Evolutionary conservation across 2,329 filamentous ascomycete species (phyloP), one percentile per base, ranked within the genome.

Genomic region (Xylaria sp.): DNA sequence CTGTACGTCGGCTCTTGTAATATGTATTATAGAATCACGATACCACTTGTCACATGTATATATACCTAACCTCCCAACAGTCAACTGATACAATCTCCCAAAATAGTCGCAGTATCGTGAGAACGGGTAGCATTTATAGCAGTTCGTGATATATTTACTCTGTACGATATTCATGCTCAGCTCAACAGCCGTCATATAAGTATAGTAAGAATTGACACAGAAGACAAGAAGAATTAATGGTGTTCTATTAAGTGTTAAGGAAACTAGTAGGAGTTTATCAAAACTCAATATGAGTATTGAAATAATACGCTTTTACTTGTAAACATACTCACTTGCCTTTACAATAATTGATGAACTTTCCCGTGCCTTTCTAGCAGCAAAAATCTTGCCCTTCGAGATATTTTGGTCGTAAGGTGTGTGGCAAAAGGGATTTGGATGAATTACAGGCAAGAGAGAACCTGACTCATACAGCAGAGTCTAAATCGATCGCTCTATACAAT

Each of bases 21-120:
- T 65, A 48, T 68, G 66, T 68, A 65, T 48, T 52, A 68, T 62
- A 68, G 18, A 61, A 61, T 32, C 23, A 57, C 30, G 57, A 61
- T 65, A 62, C 45, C 62, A 61, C 57, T 57, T 67, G 55, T 41
- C 53, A 63, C 39, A 36, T 20, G 41, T 23, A 45, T 10, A 45
- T 10, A 46, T 23, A 39, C 25, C n/a, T 23, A 20, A 20, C 50
- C 41, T 20, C 34, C 20, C 28, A 6, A 18, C 12, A 13, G 20
- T 41, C 13, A 60, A 46, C 7, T 23, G 4, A 46, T 25, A 15
- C 15, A 30, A 50, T 50, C 25, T 32, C 48, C 25, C 7, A 52
- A 8, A 12, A 52, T 52, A 41, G 12, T 23, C 8, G n/a, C 6
- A 8, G 45, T 8, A 15, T 52, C 7, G 10, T 52, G 30, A 4